A percentile compares a stretch with the other conserved stretches of the same genome.
These are phyloP conservation scores for Teratosphaeria pseudoeucalypti DNA, from an alignment of 2,329 filamentous ascomycete genomes.

Conservation along the genomic window DNA sequence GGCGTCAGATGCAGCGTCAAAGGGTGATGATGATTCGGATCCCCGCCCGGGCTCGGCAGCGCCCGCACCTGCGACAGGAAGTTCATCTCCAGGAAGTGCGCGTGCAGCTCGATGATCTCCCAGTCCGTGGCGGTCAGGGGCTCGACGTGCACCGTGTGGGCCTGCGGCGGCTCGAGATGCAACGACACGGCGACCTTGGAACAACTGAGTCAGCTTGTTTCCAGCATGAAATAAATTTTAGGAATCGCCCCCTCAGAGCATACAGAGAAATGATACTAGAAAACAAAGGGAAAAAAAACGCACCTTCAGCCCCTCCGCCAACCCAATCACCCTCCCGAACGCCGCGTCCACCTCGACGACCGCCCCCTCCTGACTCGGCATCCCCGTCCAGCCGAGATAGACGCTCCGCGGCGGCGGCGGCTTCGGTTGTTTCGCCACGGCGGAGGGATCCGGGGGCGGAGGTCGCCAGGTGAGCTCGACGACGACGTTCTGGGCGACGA, in stretches of 20 bases:
- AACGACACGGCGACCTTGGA: conserved; percentile 39
- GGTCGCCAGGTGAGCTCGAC: conserved; percentile 77
- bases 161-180: conserved; percentile 81
- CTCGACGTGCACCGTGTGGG: conserved; percentile 93
- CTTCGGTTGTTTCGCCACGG: conserved; percentile 25
- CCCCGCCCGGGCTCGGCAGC: conserved; percentile 67
- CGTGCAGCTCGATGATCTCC: conserved; percentile 98
- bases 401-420: conserved; percentile 51
- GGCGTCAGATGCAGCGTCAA: conserved; percentile 88
- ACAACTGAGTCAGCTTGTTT: too few relatives aligned
- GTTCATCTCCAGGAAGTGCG: conserved; percentile 89
- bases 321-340: conserved; percentile 64
- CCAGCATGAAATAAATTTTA: conserved; percentile 1
- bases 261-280: not conserved
- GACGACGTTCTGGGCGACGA: conserved; percentile 89
- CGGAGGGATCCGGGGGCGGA: conserved; percentile 34
- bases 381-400: conserved; percentile 93
- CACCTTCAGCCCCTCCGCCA: conserved; percentile 74
- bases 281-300: conserved; percentile 16
- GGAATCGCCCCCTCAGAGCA: conserved; percentile 26
- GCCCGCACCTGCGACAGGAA: conserved; percentile 87
- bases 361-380: conserved; percentile 81
- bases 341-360: conserved; percentile 81
- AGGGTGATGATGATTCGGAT: conserved; percentile 54
- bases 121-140: conserved; percentile 90